Evolutionary conservation across 73 alveolate species (phyloP), one percentile per base, ranked within the genome.

Genomic region (Paramecium octaurelia): DNA sequence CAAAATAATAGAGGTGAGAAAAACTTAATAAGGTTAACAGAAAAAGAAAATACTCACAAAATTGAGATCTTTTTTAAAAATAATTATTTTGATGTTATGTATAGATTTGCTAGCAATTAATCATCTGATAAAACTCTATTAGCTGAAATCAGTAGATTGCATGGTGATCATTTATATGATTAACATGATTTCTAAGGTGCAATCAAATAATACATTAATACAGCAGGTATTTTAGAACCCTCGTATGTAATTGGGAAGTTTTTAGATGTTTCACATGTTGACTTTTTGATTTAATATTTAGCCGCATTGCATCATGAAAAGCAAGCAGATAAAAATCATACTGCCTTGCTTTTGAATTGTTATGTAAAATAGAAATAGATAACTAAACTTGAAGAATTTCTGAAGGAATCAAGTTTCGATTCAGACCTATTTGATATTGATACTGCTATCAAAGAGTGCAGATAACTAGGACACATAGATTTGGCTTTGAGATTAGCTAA

Each of bases 371-470:
- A 96, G 54, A 96, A 97, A 75, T 57, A 94, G 92, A 94, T 93
- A n/a, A 97, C 94, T 20, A 95, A 95, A 91, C 91, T 97, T 42
- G 93, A 92, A 42, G 93, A 95, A 60, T 93, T 96, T 23, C 93
- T 97, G 4, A 93, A 93, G 21, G 97, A 95, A 73, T 92, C 96
- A 8, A 84, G 93, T 77, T 94, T 94, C 48, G 94, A 97, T 70
- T 96, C 96, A 69, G 98, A 98, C 68, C 95, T 95, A 46, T 96
- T 96, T 50, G 99, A 98, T 86, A 97, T 98, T 18, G 97, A 93
- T 48, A 97, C 99, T 20, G 99, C 99, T 10, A 98, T 98, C 70
- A 99, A 97, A 75, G 99, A 64, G 64, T 97, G 99, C 58, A 86
- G 98, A 73, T 85, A 96, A 64, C 73, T 92, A 70, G 92, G 93